phyloP scores from a whole-genome alignment of 2,329 filamentous ascomycete genomes.

The Plectosphaerella cucumerina region DNA sequence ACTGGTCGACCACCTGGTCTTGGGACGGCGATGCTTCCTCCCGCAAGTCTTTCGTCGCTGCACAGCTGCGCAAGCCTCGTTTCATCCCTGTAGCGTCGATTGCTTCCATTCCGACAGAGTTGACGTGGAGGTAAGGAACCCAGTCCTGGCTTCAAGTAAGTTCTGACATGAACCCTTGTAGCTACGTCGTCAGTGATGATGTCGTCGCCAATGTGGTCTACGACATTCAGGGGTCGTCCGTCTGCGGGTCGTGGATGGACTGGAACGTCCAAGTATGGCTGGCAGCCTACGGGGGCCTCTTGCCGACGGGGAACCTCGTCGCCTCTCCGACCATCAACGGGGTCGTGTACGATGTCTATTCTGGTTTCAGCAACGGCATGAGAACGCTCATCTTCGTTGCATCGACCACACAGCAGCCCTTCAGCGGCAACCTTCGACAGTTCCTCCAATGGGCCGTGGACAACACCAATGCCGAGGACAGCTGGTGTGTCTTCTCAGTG shows the following conservation, averaged over 20 bases:
- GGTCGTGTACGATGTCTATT: background rate
- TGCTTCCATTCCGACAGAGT: background rate
- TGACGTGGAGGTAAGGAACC: background rate
- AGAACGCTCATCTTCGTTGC: background rate
- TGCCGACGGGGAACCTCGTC: background rate
- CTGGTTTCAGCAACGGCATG: background rate
- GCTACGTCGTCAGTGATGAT: background rate
- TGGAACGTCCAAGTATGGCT: slow-evolving; percentile 1
- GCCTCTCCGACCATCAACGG: background rate
- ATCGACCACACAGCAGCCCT: background rate
- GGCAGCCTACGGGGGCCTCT: background rate
- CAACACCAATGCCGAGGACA: background rate
- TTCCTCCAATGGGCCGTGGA: background rate
- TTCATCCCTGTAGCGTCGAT: background rate
- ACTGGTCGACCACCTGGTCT: background rate
- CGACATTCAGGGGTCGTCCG: background rate
- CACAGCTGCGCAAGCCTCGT: background rate
- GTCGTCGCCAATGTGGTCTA: background rate
- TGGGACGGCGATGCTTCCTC: background rate
- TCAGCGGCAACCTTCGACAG: background rate
- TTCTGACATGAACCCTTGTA: background rate
- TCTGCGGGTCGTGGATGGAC: background rate
- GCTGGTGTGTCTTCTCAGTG: background rate
- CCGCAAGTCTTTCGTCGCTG: background rate
- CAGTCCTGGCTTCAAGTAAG: background rate